Evolutionary conservation across 805 yeast genomes (phyloP).

Genomic region (Kockiozyma suomiensis): DNA sequence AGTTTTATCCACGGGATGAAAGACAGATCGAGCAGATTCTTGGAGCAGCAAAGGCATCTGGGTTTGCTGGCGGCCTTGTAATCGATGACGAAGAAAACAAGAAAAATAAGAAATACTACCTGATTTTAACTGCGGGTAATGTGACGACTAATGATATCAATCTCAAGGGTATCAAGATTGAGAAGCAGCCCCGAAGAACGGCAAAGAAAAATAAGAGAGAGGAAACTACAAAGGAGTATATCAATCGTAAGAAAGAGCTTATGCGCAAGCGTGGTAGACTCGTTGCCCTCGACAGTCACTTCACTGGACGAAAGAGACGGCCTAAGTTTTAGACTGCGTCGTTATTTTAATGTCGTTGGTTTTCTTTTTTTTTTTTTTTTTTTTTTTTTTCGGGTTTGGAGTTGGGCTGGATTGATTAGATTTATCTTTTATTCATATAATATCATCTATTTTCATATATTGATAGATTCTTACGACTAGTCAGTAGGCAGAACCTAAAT

Average conservation of each 20-base stretch:
- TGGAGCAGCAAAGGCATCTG: conserved; percentile 86
- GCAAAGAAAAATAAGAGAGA: conserved; percentile 54
- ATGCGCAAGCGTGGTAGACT: conserved; percentile 86
- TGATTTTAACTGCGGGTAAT: conserved; percentile 85
- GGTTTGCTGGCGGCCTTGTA: conserved; percentile 94
- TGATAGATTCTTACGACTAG: neutral
- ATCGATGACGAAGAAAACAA: conserved; percentile 92
- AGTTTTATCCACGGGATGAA: conserved; percentile 92
- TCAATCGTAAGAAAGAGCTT: conserved; percentile 87
- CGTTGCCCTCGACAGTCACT: conserved; percentile 88
- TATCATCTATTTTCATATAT: neutral
- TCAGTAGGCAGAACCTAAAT: neutral
- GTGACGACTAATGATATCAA: conserved; percentile 58
- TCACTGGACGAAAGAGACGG: conserved; percentile 82
- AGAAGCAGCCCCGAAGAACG: conserved; percentile 45
- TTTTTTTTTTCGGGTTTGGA: too few species aligned
- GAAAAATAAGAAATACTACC: conserved; percentile 85
- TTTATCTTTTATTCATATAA: neutral
- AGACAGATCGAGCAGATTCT: conserved; percentile 76
- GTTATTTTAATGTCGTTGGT: neutral
- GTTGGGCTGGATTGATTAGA: neutral
- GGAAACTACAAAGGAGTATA: conserved; percentile 79
- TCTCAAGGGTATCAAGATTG: conserved; percentile 78
- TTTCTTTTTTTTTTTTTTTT: neutral
- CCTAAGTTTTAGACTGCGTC: conserved; percentile 54